Conservation (phyloP, 768 basidiomycete species). For the Candolleomyces efflorescens region DNA sequence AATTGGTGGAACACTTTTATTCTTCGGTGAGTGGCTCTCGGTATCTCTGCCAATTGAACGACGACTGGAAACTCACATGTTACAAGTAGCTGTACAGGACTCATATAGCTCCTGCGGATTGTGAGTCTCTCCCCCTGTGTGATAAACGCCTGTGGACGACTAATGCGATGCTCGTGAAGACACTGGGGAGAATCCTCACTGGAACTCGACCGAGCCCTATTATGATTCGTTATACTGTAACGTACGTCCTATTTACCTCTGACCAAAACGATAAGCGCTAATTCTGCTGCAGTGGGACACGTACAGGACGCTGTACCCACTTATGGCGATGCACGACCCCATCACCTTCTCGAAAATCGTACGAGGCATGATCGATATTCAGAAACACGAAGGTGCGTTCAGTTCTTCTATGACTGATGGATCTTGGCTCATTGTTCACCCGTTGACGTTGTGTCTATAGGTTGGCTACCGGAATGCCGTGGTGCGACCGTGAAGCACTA, state of each 20-base stretch:
- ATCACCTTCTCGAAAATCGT: conserved; percentile 55
- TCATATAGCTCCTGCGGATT: conserved; percentile 62
- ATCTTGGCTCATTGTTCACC: too few relatives aligned
- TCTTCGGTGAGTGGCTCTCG: conserved; percentile 39
- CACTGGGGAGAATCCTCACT: conserved; percentile 60
- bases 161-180: conserved; percentile 27
- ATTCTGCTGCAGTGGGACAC: conserved; percentile 52
- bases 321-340: conserved; percentile 63
- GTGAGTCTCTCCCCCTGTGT: conserved; percentile 29
- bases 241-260: conserved; percentile 27
- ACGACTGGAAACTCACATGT: not conserved
- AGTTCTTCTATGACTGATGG: too few relatives aligned
- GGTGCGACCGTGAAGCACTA: conserved; percentile 48
- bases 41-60: not conserved
- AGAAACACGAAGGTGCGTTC: conserved; percentile 54
- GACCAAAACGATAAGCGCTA: not conserved
- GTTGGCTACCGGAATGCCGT: conserved; percentile 66
- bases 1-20: conserved; percentile 54
- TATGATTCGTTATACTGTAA: conserved; percentile 69
- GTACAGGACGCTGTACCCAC: conserved; percentile 55
- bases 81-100: conserved; percentile 48
- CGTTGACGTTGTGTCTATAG: conserved; percentile 21
- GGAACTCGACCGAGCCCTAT: conserved; percentile 63
- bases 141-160: not conserved
- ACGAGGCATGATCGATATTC: conserved; percentile 63